phyloP scores from a whole-genome alignment of 2,329 filamentous ascomycete genomes.

The Fusarium globosum region DNA sequence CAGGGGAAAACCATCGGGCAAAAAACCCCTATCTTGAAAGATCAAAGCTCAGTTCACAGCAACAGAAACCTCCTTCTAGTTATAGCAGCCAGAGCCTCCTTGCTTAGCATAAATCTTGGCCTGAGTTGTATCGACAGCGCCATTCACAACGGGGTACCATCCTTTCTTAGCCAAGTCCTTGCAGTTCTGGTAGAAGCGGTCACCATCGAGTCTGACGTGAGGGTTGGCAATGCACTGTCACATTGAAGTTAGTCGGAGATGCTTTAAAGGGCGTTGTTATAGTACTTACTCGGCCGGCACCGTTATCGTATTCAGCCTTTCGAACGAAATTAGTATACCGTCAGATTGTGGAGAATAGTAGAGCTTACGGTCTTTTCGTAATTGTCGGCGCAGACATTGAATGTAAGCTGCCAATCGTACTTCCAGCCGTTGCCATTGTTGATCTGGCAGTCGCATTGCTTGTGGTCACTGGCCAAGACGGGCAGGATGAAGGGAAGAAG shows the following conservation, averaged over 20 bases:
- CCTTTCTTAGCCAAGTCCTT: accelerated
- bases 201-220: not conserved
- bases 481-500: not conserved
- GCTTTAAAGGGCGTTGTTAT: not conserved
- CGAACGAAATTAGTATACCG: not conserved
- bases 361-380: not conserved
- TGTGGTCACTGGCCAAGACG: not conserved
- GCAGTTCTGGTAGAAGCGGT: not conserved
- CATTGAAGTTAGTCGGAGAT: not conserved
- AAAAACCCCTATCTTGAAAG: not conserved
- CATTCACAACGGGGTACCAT: not conserved
- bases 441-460: not conserved
- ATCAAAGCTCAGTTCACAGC: not conserved
- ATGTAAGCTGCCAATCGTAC: not conserved
- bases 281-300: not conserved
- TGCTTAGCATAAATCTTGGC: not conserved
- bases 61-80: not conserved
- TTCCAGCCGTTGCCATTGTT: not conserved
- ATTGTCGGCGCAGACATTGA: not conserved
- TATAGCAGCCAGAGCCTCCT: not conserved
- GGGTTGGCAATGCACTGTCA: not conserved
- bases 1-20: not conserved
- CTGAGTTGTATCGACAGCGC: not conserved
- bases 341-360: accelerated
- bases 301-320: not conserved